Conservation (phyloP, 331 rosid species). For the Pyracantha coccinea region DNA sequence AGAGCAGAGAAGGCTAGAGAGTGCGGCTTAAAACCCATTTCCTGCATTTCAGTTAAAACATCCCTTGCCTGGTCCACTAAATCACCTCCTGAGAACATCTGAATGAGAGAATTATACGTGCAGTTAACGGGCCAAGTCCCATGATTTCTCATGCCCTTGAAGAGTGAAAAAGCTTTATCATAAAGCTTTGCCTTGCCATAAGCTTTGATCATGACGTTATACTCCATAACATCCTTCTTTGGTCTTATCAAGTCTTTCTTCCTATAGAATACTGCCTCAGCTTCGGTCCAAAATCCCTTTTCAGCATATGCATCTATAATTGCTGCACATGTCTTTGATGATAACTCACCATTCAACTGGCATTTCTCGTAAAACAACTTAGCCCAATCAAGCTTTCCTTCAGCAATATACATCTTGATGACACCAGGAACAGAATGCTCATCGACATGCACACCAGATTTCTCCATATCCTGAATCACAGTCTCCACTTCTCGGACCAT, state of each 20-base stretch:
- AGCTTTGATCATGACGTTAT: conserved; percentile 83
- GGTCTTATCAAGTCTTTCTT: conserved; percentile 34
- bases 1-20: conserved; percentile 71
- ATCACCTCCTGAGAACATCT: conserved; percentile 79
- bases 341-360: conserved; percentile 25
- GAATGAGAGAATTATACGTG: conserved; percentile 79
- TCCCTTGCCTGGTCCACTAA: conserved; percentile 59
- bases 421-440: conserved; percentile 68
- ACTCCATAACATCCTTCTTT: conserved; percentile 57
- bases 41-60: conserved; percentile 63
- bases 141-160: conserved; percentile 66
- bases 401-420: conserved; percentile 61
- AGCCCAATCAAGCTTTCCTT: conserved; percentile 52
- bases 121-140: conserved; percentile 72
- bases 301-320: conserved; percentile 79
- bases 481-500: conserved; percentile 61
- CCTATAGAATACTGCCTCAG: conserved; percentile 54
- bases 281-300: conserved; percentile 71
- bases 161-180: conserved; percentile 59
- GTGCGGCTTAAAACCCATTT: conserved; percentile 53
- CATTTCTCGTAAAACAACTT: conserved; percentile 41
- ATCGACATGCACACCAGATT: conserved; percentile 30
- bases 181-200: conserved; percentile 67
- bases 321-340: conserved; percentile 51
- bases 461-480: conserved; percentile 68